Conservation (phyloP, 805 yeast genomes). For the Sugiyamaella floridensis region DNA sequence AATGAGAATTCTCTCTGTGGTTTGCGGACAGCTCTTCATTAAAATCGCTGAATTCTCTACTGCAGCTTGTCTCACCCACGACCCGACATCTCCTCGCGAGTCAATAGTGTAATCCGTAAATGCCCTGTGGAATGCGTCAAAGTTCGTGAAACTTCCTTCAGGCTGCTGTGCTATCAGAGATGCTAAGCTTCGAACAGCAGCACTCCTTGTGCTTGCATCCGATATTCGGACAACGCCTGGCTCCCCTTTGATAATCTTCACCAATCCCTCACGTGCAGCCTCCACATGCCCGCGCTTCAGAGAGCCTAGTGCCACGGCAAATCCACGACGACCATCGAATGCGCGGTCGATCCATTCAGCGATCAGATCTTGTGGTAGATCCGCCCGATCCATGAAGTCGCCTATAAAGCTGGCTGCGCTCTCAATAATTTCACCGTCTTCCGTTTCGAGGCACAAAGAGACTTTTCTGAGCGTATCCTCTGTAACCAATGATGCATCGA, state of each 20-base stretch:
- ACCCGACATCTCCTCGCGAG: conserved; percentile 89
- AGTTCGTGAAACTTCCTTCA: neutral
- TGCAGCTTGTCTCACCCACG: conserved; percentile 53
- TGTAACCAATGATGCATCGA: neutral
- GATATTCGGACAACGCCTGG: neutral
- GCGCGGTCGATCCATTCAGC: neutral
- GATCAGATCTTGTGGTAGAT: neutral
- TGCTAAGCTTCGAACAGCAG: conserved; percentile 3
- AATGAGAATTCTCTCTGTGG: neutral
- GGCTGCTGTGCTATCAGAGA: neutral
- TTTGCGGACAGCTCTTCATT: conserved; percentile 5
- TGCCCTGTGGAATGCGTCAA: conserved; percentile 29
- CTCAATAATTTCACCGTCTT: neutral
- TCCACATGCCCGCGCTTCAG: neutral
- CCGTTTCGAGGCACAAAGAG: neutral
- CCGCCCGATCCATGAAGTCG: neutral
- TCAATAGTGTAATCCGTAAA: conserved; percentile 74
- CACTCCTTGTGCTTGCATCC: conserved; percentile 1
- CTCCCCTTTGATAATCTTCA: neutral
- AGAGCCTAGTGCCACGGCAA: conserved; percentile 4
- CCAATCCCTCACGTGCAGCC: neutral
- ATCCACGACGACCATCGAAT: neutral
- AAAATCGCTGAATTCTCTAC: conserved; percentile 22
- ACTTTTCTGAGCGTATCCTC: neutral
- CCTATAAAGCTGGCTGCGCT: neutral